A percentile compares a stretch with the other conserved stretches of the same genome.
Conservation (phyloP, 23 red algal genomes). For the Pyropia haitanensis region DNA sequence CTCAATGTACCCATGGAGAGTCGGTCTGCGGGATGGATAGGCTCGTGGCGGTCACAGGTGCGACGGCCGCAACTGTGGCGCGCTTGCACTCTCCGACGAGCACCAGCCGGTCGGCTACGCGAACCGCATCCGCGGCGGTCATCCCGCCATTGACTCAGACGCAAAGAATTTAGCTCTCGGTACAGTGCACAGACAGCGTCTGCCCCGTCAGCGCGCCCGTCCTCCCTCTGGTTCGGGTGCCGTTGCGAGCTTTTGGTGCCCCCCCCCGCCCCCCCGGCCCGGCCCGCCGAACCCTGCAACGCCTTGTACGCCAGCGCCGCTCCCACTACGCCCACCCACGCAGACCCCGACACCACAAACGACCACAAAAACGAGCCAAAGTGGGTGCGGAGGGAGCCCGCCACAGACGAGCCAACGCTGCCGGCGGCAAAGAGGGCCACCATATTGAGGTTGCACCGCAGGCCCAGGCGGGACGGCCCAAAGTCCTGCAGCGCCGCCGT, state of each 20-base stretch:
- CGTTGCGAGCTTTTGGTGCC: no score
- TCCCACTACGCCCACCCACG: slow-evolving; percentile 2
- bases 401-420: slow-evolving; percentile 30
- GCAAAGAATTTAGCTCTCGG: slow-evolving; percentile 25
- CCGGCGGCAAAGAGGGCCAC: slow-evolving; percentile 37
- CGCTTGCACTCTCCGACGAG: slow-evolving; percentile 5
- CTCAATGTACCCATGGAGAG: slow-evolving; percentile 47
- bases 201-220: no score
- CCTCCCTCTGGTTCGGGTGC: no score
- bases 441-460: slow-evolving; percentile 56
- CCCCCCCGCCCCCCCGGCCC: no score
- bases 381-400: slow-evolving; percentile 16
- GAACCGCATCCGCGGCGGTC: slow-evolving; percentile 23
- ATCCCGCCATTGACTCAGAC: slow-evolving; percentile 34
- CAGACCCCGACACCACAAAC: slow-evolving; percentile 29
- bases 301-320: no score
- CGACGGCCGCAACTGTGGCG: slow-evolving; percentile 21
- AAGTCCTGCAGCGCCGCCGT: slow-evolving; percentile 48
- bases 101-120: slow-evolving; percentile 27
- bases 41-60: slow-evolving; percentile 9
- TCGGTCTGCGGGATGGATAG: slow-evolving; percentile 64
- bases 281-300: no score
- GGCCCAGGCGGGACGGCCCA: slow-evolving; percentile 32
- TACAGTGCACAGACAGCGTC: no score
- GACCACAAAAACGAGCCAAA: slow-evolving; percentile 45